phyloP scores from a whole-genome alignment of 371 early-diverging fungal species.

The Coemansia sp. region DNA sequence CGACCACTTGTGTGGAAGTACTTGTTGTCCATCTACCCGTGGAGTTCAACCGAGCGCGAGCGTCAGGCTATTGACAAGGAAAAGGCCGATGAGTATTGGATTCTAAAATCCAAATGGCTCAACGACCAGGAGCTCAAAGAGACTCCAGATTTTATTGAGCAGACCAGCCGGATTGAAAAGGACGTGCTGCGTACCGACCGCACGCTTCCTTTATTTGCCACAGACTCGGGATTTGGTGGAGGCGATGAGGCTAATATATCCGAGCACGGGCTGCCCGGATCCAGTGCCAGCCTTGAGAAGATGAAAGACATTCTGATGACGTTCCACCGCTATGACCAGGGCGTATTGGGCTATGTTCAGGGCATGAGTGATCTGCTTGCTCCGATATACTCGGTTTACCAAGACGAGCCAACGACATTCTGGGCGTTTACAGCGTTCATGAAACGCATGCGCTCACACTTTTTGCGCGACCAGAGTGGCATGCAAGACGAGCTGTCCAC shows the following conservation, averaged over 20 bases:
- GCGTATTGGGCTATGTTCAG: conserved; percentile 82
- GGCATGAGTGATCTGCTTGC: conserved; percentile 94
- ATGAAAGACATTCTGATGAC: conserved; percentile 88
- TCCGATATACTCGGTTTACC: conserved; percentile 82
- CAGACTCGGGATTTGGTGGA: conserved; percentile 48
- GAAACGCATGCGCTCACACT: conserved; percentile 73
- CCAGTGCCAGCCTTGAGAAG: conserved; percentile 72
- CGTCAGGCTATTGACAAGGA: conserved; percentile 62
- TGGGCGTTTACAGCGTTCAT: conserved; percentile 90
- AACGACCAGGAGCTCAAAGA: conserved; percentile 59
- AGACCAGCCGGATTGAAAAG: conserved; percentile 86
- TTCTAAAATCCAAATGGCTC: conserved; percentile 79
- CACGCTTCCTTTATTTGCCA: conserved; percentile 71
- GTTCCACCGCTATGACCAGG: conserved; percentile 78
- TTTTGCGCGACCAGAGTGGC: conserved; percentile 71
- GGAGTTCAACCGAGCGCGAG: conserved; percentile 77
- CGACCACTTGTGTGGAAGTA: conserved; percentile 90
- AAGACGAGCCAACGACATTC: conserved; percentile 86
- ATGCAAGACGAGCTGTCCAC: conserved; percentile 84
- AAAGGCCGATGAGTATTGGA: conserved; percentile 71
- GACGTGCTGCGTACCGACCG: conserved; percentile 94
- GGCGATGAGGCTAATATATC: conserved; percentile 63
- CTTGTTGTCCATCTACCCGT: conserved; percentile 79
- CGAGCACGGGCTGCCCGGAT: conserved; percentile 55
- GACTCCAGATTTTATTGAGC: conserved; percentile 68